Evolutionary conservation across 2,329 filamentous ascomycete species (phyloP).

Genomic region (Elsinoe ampelina): DNA sequence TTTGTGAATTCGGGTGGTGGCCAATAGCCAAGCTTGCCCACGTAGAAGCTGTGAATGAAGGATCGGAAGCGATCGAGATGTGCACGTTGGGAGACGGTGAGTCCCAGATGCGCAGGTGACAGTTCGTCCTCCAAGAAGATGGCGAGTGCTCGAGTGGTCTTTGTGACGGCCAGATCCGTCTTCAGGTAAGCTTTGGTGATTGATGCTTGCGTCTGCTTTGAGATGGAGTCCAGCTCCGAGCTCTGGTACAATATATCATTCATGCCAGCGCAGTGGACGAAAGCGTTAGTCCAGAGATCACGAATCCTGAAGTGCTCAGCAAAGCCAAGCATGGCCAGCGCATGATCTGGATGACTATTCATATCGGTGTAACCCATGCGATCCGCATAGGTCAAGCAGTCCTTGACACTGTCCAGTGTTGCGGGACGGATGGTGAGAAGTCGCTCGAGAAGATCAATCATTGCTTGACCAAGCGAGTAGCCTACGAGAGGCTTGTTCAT

Average conservation of each 20-base stretch:
- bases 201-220: slow-evolving; percentile 47
- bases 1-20: slow-evolving; percentile 56
- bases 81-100: slow-evolving; percentile 49
- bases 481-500: slow-evolving; percentile 59
- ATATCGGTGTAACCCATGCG: slow-evolving; percentile 62
- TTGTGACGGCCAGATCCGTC: slow-evolving; percentile 54
- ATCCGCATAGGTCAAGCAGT: slow-evolving; percentile 57
- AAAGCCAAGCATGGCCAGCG: slow-evolving; percentile 57
- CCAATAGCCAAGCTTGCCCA: slow-evolving; percentile 60
- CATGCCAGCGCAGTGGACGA: slow-evolving; percentile 74
- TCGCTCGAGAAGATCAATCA: slow-evolving; percentile 56
- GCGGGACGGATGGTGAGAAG: slow-evolving; percentile 39
- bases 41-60: slow-evolving; percentile 59
- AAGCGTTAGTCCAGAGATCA: slow-evolving; percentile 63
- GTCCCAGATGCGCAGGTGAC: slow-evolving; percentile 55
- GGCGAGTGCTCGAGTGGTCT: slow-evolving; percentile 50
- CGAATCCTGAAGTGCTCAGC: slow-evolving; percentile 56
- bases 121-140: slow-evolving; percentile 64
- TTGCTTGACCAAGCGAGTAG: slow-evolving; percentile 51
- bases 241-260: slow-evolving; percentile 48
- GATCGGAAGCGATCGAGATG: slow-evolving; percentile 66
- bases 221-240: slow-evolving; percentile 52
- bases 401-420: slow-evolving; percentile 45
- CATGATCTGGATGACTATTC: slow-evolving; percentile 55
- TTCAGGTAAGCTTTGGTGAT: slow-evolving; percentile 55